A percentile compares a stretch with the other conserved stretches of the same genome.
Conservation (phyloP, 495 filamentous ascomycete species). For the Penicillium herquei region DNA sequence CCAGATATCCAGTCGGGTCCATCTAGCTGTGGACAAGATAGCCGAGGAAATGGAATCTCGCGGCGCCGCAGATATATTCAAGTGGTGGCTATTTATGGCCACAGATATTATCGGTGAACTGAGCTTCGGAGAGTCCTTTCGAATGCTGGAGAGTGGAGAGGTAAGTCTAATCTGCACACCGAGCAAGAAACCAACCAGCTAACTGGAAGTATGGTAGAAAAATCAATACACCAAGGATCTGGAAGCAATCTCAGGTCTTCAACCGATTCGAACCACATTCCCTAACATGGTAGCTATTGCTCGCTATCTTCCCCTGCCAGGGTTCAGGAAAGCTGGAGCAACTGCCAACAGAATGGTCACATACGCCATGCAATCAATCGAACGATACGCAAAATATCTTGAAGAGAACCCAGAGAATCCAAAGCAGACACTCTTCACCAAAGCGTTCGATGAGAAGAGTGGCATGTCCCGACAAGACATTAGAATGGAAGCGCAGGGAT, state of each 20-base stretch:
- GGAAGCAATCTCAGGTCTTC: conserved; percentile 25
- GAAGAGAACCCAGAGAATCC: conserved; percentile 33
- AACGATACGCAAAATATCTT: conserved; percentile 40
- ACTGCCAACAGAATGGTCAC: conserved; percentile 46
- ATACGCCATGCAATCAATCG: conserved; percentile 40
- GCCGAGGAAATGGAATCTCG: conserved; percentile 27
- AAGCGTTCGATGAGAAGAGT: conserved; percentile 38
- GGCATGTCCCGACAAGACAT: conserved; percentile 41
- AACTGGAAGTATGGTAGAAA: conserved; percentile 20
- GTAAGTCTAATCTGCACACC: conserved; percentile 15
- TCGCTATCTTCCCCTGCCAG: conserved; percentile 13
- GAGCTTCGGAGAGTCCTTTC: conserved; percentile 58
- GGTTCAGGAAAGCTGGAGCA: conserved; percentile 36
- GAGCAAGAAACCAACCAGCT: not conserved
- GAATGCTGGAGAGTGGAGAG: conserved; percentile 50
- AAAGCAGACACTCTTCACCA: conserved; percentile 48
- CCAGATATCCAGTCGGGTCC: conserved; percentile 24
- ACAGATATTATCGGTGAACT: conserved; percentile 56
- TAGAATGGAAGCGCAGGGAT: conserved; percentile 35
- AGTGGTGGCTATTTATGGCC: conserved; percentile 58
- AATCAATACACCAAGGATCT: conserved; percentile 43
- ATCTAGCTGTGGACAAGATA: conserved; percentile 34
- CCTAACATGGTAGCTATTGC: conserved; percentile 22
- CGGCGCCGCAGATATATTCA: conserved; percentile 44
- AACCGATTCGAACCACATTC: conserved; percentile 34